phyloP scores from a whole-genome alignment of 1,139 yeast species.

The Kazachstania sp. region DNA sequence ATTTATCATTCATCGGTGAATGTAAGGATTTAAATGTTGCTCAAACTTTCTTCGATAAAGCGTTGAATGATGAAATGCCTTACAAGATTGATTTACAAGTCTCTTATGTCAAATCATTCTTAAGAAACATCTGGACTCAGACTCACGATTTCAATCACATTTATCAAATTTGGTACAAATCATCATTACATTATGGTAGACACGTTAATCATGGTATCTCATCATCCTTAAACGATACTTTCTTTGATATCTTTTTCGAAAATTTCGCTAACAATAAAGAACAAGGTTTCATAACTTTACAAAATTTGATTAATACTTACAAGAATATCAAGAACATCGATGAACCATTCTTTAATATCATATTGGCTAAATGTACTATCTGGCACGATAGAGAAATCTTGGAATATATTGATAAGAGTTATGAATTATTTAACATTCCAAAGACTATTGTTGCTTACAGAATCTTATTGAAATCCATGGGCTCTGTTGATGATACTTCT shows the following conservation, averaged over 20 bases:
- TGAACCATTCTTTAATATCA: slow-evolving; percentile 72
- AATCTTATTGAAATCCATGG: slow-evolving; percentile 67
- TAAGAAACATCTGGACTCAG: slow-evolving; percentile 53
- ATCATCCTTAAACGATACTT: slow-evolving; percentile 60
- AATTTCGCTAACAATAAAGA: slow-evolving; percentile 46
- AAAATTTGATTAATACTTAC: slow-evolving; percentile 50
- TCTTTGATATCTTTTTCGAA: slow-evolving; percentile 60
- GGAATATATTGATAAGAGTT: slow-evolving; percentile 55
- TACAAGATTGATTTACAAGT: slow-evolving; percentile 66
- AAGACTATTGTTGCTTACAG: slow-evolving; percentile 69
- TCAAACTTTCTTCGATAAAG: slow-evolving; percentile 63
- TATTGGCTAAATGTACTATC: slow-evolving; percentile 55
- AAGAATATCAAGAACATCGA: slow-evolving; percentile 51
- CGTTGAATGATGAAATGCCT: slow-evolving; percentile 57
- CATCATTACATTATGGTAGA: slow-evolving; percentile 50
- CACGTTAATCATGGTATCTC: slow-evolving; percentile 58
- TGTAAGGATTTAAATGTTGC: slow-evolving; percentile 70
- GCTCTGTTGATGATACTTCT: slow-evolving; percentile 48
- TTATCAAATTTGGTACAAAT: slow-evolving; percentile 54
- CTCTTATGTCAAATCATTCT: slow-evolving; percentile 59
- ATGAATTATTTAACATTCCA: slow-evolving; percentile 47
- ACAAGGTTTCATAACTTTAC: slow-evolving; percentile 52
- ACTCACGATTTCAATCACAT: slow-evolving; percentile 53
- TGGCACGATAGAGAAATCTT: slow-evolving; percentile 66
- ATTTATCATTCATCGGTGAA: slow-evolving; percentile 71